Base-by-base conservation (phyloP, 1,284 basidiomycete genomes). In the Heliocybe sulcata region DNA sequence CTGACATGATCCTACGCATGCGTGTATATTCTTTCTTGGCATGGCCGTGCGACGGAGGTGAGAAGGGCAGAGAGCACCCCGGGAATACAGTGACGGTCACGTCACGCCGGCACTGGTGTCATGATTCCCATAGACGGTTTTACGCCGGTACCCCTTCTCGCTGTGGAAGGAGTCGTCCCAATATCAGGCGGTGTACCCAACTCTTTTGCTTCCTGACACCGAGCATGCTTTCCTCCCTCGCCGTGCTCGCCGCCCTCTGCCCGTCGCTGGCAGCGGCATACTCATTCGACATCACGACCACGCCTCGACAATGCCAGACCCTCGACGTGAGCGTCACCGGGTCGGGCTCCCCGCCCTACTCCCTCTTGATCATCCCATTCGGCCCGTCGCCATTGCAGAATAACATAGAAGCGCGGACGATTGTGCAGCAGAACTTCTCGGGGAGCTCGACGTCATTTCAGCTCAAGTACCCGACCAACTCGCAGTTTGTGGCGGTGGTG, bases 401-500 rank as follows among this genome's bases (percentile, higher is more conserved):
- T 57, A 77, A 75, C 56, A 69, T 79, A 38, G 90, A 92, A 67
- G 84, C 76, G 27, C 75, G 89, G 45, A 79, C 65, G 48, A 85
- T 91, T 49, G 65, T 84, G 49, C 76, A 77, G 59, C 65, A 80
- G 22, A 63, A 74, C 4, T 89, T 89, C 61, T 59, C 72, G 27
- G 75, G 67, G 23, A 70, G 72, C 0, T 69, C 73, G 25, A 61
- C 80, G 33, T 75, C 66, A 38, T 85, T 90, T 65, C 70, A 78
- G 63, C 74, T 91, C 53, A 77, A 75, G 25, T 92, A 79, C 63
- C 88, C 89, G 0, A 73, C 70, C 50, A 75, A 80, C 62, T 85
- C 87, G 1, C 80, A 84, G 61, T 84, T 91, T 57, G 83, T 92
- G 22, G 81, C 83, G 1, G 84, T 90, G 63, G 88, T 90, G 63